Percentiles rank a stretch among this genome's conserved stretches.
These are phyloP conservation scores for Coemansia sp. DNA, from an alignment of 192 early-diverging fungal genomes.

Conservation along the genomic window DNA sequence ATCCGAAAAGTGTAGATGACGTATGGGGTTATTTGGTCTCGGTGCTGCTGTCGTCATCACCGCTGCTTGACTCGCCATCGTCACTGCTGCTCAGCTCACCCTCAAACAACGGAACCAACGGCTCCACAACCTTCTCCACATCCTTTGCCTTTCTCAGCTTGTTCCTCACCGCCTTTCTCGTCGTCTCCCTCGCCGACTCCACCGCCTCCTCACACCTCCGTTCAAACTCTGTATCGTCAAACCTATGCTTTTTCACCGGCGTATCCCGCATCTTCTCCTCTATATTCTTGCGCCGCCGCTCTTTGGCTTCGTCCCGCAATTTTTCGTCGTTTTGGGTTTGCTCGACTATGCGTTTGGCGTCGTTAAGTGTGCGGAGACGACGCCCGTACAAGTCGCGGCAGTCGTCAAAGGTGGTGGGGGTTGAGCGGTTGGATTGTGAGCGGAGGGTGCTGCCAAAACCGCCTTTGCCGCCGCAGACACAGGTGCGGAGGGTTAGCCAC, in stretches of 20 bases:
- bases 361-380: slow-evolving; percentile 84
- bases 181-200: slow-evolving; percentile 61
- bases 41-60: neutral
- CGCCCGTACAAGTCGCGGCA: slow-evolving; percentile 92
- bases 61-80: neutral
- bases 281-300: slow-evolving; percentile 86
- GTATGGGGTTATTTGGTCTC: too few relatives aligned
- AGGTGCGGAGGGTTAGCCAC: slow-evolving; percentile 29
- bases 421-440: slow-evolving; percentile 87
- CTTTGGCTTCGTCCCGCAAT: slow-evolving; percentile 27
- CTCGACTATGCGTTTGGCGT: slow-evolving; percentile 74
- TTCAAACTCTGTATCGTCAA: slow-evolving; percentile 80
- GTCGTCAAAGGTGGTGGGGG: slow-evolving; percentile 88
- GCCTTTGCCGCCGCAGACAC: slow-evolving; percentile 84
- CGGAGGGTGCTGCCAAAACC: slow-evolving; percentile 95
- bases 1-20: too few relatives aligned
- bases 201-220: slow-evolving; percentile 65
- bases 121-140: neutral
- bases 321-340: slow-evolving; percentile 23
- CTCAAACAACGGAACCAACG: slow-evolving; percentile 34
- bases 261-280: slow-evolving; percentile 69
- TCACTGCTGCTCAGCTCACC: slow-evolving; percentile 22
- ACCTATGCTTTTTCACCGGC: slow-evolving; percentile 70
- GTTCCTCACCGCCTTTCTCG: slow-evolving; percentile 35
- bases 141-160: slow-evolving; percentile 3